Evolutionary conservation across 2,329 filamentous ascomycete species (phyloP), one percentile per base, ranked within the genome.

Genomic region (Aspergillus pseudoglaucus): DNA sequence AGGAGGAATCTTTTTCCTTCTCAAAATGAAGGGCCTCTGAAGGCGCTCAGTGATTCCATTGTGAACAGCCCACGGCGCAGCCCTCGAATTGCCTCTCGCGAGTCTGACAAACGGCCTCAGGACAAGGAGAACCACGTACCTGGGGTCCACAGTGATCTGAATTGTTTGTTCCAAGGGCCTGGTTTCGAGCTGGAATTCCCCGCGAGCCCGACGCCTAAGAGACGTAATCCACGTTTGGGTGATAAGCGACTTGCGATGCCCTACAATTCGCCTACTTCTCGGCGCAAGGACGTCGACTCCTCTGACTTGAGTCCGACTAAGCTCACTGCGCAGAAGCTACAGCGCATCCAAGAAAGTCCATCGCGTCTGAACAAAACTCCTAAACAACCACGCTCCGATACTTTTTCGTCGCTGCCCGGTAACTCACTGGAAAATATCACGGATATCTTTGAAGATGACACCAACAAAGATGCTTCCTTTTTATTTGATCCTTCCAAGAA

Each of bases 131-230:
- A 84, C 53, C 67, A 67, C 43, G 72, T 70, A 10, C 73, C 75
- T 5, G 59, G 63, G 8, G 50, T 64, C 17, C 64, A 70, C 33
- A 78, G 83, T 51, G 76, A 79, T 32, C 65, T 87, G 5, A 78
- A 81, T 37, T 75, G 78, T 44, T 75, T 93, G 4, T 90, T 93
- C 58, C 82, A 84, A 48, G 77, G 84, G 46, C 70, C 47, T 53
- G 61, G 56, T 64, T 76, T 56, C 74, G 62, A 66, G 68, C 45
- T 83, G 71, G 45, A 83, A 75, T 3, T 80, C 75, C 51, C 75
- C 75, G 50, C 79, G 77, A 77, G 75, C 61, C 69, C 73, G 48
- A 66, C 71, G 32, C 73, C 72, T 44, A 68, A 69, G 33, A 80
- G 78, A 54, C 82, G 76, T 30, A 78, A 78, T 61, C 84, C 54